Evolutionary conservation across 1,139 yeast genomes (phyloP), one percentile per base, ranked within the genome.

Genomic region (Petasospora rhodanensis): DNA sequence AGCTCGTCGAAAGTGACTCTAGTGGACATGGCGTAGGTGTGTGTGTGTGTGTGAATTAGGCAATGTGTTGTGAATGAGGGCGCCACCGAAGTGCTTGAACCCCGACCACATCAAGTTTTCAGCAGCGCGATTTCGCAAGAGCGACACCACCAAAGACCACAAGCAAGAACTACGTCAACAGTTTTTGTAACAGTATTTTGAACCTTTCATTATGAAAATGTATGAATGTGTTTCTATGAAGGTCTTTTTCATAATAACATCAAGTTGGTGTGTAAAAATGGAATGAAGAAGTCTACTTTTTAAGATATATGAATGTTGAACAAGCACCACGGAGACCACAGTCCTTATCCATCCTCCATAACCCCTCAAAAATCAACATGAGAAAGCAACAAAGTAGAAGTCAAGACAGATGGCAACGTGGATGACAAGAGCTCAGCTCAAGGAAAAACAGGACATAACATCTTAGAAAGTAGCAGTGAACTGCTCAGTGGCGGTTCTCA

Each of bases 401-500:
- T n/a, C n/a, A n/a, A n/a, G n/a, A n/a, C n/a, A n/a, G n/a, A n/a
- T n/a, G n/a, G n/a, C n/a, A n/a, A n/a, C n/a, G n/a, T n/a, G n/a
- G n/a, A n/a, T n/a, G n/a, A n/a, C n/a, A n/a, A n/a, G n/a, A n/a
- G n/a, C n/a, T n/a, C n/a, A n/a, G n/a, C n/a, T n/a, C n/a, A n/a
- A n/a, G n/a, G n/a, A n/a, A n/a, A n/a, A n/a, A n/a, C n/a, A n/a
- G n/a, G n/a, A n/a, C n/a, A n/a, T n/a, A n/a, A n/a, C n/a, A n/a
- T 28, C 40, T 70, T 68, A 72, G 75, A 85, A 86, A 62, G 95
- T 77, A 62, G 94, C 84, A 63, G 80, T 79, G 70, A 91, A 91
- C 59, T 91, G 71, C 73, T 85, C 91, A 58, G 97, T 84, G 58
- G 86, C 91, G 61, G 80, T 54, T 79, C 81, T 87, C 73, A 91